These are phyloP conservation scores for Fusarium protoensiforme DNA, from an alignment of 2,329 filamentous ascomycete genomes.

Conservation along the genomic window DNA sequence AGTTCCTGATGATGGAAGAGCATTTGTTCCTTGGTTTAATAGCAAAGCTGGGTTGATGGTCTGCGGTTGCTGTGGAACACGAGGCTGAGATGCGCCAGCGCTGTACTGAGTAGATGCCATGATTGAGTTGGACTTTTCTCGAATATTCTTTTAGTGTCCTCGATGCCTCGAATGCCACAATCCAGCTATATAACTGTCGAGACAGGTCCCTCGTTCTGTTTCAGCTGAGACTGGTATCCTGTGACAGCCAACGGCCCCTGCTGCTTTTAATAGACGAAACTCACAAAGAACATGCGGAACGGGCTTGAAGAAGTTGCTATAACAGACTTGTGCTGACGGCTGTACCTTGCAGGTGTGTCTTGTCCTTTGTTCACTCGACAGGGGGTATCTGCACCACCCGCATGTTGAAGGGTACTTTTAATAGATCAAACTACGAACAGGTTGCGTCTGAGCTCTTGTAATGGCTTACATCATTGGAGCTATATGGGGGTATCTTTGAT, in stretches of 20 bases:
- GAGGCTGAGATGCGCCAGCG: not conserved
- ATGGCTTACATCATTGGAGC: not conserved
- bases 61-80: not conserved
- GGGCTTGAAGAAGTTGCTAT: not conserved
- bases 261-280: conserved; percentile 19
- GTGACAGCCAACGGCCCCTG: too few relatives aligned
- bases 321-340: not conserved
- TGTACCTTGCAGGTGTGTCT: conserved; percentile 6
- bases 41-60: conserved; percentile 18
- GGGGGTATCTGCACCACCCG: not conserved
- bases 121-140: not conserved
- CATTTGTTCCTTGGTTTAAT: not conserved
- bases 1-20: not conserved
- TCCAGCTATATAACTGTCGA: not conserved
- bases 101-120: not conserved
- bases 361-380: conserved; percentile 27
- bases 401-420: not conserved
- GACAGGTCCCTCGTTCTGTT: not conserved
- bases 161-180: not conserved
- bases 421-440: not conserved
- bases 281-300: not conserved
- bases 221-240: not conserved
- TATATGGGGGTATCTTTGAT: not conserved
- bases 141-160: not conserved
- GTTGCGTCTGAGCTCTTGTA: not conserved